A percentile compares a stretch with the other conserved stretches of the same genome.
Evolutionary conservation across 2,329 filamentous ascomycete species (phyloP).

Genomic region (Domatiomyces globalis): DNA sequence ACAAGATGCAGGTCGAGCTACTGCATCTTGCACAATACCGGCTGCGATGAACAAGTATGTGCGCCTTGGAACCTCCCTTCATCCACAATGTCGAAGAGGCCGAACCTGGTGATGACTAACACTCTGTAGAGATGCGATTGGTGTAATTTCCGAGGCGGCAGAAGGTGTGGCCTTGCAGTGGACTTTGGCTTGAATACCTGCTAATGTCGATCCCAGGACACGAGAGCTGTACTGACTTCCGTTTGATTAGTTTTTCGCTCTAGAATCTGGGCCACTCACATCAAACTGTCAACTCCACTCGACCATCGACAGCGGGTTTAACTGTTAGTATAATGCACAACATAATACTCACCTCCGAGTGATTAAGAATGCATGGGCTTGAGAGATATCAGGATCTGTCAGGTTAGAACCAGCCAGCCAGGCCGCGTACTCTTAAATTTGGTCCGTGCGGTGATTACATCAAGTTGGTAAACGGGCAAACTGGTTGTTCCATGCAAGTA

Average conservation of each 20-base stretch:
- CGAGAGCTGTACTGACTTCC: slow-evolving; percentile 9
- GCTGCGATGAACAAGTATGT: slow-evolving; percentile 50
- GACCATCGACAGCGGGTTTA: no score
- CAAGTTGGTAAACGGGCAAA: no score
- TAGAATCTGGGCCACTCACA: no score
- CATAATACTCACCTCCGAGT: no score
- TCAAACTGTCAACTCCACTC: no score
- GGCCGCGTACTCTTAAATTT: no score
- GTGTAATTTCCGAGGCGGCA: slow-evolving; percentile 15
- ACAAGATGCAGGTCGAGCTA: slow-evolving; percentile 63
- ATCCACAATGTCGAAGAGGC: slow-evolving; percentile 1
- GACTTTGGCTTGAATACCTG: background rate
- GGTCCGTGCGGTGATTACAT: no score
- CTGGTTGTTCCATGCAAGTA: no score
- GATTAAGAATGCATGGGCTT: no score
- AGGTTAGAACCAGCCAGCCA: no score
- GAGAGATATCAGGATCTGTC: no score
- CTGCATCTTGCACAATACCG: slow-evolving; percentile 70
- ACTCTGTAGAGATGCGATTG: slow-evolving; percentile 13
- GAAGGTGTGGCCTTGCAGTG: background rate
- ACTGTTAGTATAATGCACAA: no score
- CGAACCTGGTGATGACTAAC: slow-evolving; percentile 3
- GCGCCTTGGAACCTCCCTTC: background rate
- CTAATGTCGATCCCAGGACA: background rate
- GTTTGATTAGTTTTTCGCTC: background rate